Percentiles rank a stretch among this genome's conserved stretches.
Conservation (phyloP, 371 early-diverging fungal species). For the Entomophthora muscae region DNA sequence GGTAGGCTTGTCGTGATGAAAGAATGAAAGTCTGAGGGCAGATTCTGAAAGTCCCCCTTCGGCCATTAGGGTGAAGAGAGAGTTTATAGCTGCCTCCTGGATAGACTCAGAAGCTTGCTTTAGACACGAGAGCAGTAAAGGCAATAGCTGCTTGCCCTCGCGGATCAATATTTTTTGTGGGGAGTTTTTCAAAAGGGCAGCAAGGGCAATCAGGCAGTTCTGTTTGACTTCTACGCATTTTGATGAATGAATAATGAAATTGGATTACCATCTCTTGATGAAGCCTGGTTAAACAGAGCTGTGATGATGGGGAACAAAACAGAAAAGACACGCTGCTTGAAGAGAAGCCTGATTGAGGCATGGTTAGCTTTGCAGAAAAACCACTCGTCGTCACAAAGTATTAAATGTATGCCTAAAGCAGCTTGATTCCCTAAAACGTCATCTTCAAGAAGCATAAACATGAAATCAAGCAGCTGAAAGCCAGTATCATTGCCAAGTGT, state of each 20-base stretch:
- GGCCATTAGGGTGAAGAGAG: constrained; percentile 9
- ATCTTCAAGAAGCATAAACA: constrained; percentile 31
- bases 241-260: not conserved
- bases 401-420: constrained; percentile 41
- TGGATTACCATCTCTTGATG: constrained; percentile 15
- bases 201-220: constrained; percentile 58
- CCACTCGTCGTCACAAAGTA: constrained; percentile 41
- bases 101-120: constrained; percentile 35
- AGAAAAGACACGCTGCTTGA: constrained; percentile 69
- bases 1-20: not conserved
- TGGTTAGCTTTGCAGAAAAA: constrained; percentile 46
- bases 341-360: constrained; percentile 48
- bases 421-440: constrained; percentile 25
- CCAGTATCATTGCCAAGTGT: constrained; percentile 28
- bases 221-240: constrained; percentile 26
- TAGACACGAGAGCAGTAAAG: constrained; percentile 52
- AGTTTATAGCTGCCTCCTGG: constrained; percentile 52
- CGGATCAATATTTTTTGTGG: constrained; percentile 62
- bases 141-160: constrained; percentile 50
- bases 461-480: constrained; percentile 30
- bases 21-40: not conserved
- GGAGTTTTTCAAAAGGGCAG: constrained; percentile 57
- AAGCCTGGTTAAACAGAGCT: constrained; percentile 29
- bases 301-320: constrained; percentile 49
- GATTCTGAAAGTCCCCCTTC: not conserved